A percentile compares a stretch with the other conserved stretches of the same genome.
phyloP scores from a whole-genome alignment of 1,284 basidiomycete species.

The Pulveroboletus sp. region DNA sequence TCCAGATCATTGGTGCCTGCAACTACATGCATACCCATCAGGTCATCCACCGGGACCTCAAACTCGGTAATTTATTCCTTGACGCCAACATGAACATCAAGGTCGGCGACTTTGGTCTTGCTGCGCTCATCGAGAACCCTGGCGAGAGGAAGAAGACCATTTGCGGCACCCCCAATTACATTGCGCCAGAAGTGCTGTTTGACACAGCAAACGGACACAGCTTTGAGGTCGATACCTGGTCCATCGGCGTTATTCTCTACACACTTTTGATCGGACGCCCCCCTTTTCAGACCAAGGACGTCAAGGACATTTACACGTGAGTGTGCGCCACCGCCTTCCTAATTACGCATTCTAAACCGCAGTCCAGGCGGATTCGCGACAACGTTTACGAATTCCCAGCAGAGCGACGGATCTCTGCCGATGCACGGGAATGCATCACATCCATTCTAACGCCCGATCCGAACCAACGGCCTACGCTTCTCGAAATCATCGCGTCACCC shows the following conservation, averaged over 20 bases:
- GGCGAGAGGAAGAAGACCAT: slow-evolving; percentile 99
- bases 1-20: slow-evolving; percentile 94
- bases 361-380: slow-evolving; percentile 83
- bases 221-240: slow-evolving; percentile 99
- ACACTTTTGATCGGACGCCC: slow-evolving; percentile 93
- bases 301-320: slow-evolving; percentile 91
- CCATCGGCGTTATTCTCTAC: slow-evolving; percentile 95
- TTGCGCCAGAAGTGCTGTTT: slow-evolving; percentile 96
- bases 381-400: slow-evolving; percentile 93
- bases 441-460: slow-evolving; percentile 86
- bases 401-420: slow-evolving; percentile 70
- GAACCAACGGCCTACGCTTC: slow-evolving; percentile 77
- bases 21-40: slow-evolving; percentile 96
- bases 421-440: slow-evolving; percentile 80
- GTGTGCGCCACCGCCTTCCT: slow-evolving; percentile 26
- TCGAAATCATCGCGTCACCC: slow-evolving; percentile 81
- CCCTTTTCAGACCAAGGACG: slow-evolving; percentile 97
- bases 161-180: slow-evolving; percentile 98
- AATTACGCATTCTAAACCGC: slow-evolving; percentile 11
- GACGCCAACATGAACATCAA: slow-evolving; percentile 93
- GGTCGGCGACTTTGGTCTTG: slow-evolving; percentile 96
- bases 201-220: slow-evolving; percentile 95
- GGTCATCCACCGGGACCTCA: slow-evolving; percentile 95
- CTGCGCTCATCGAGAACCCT: slow-evolving; percentile 93
- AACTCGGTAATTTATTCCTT: slow-evolving; percentile 94